Base-by-base conservation (phyloP, 148 eudicot species). In the Vaccinium vitisidaea region DNA sequence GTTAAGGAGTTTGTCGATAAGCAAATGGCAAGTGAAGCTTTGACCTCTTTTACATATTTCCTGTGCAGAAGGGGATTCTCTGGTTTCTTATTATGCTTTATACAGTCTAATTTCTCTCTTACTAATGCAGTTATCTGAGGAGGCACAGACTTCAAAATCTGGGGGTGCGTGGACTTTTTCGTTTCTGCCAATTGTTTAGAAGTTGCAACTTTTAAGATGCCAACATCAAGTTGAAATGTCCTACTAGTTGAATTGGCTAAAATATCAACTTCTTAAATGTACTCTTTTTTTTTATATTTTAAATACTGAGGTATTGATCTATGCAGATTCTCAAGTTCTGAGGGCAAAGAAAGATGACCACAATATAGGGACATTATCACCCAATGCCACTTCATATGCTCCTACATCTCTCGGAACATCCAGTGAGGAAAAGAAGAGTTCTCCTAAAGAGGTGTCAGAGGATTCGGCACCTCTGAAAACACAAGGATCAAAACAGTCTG, bases 61-160 rank as follows among this genome's bases (percentile, higher is more conserved):
- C n/a, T 19, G 15, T 49, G 55, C 54, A 70, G 15, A 30, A 46
- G 25, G 58, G 7, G 77, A 56, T 25, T 65, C 36, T 59, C 25
- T 80, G 16, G 30, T 27, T 70, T 36, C 63, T 25, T 39, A 55
- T 83, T 39, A 63, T 71, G 18, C 15, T 43, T 52, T 8, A 5
- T 23, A 75, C 36, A 39, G 63, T 15, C 11, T 69, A 69, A 56
- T 56, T 16, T 46, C 25, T 56, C 46, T 39, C 5, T 58, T 25
- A 67, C 48, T 56, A 32, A 65, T 91, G 92, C 96, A 94, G 98
- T 77, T 84, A 82, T 77, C 82, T 81, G 92, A 91, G 86, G 95
- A 86, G 77, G 86, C 75, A 61, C 87, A 84, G 73, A 55, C 84
- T 13, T 89, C 88, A 78, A 90, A 87, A 82, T 48, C 78, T 76